Evolutionary conservation across 257 asterid species (phyloP).

Genomic region (Forsythia suspensa): DNA sequence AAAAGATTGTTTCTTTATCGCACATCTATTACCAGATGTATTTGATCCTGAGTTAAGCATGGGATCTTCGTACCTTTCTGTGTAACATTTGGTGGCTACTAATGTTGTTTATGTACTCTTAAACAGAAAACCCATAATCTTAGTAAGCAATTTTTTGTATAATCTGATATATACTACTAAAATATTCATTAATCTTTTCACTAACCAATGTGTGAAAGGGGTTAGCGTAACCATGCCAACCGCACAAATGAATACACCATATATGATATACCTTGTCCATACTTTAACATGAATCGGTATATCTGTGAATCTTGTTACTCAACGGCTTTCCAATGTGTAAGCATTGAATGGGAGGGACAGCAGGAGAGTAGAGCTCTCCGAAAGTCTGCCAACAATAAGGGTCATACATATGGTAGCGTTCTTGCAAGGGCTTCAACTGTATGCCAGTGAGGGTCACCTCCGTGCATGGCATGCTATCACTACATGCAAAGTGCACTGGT

Average conservation of each 20-base stretch:
- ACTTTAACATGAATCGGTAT: slow-evolving; percentile 63
- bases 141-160: slow-evolving; percentile 26
- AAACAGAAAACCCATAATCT: slow-evolving; percentile 22
- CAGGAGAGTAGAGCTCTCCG: slow-evolving; percentile 74
- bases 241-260: slow-evolving; percentile 61
- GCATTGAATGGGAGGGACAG: slow-evolving; percentile 76
- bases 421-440: slow-evolving; percentile 60
- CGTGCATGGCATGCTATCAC: slow-evolving; percentile 74
- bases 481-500: slow-evolving; percentile 91
- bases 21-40: not conserved
- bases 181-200: slow-evolving; percentile 31
- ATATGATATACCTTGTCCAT: not conserved
- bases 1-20: not conserved
- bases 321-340: slow-evolving; percentile 71
- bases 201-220: slow-evolving; percentile 56
- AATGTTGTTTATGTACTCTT: slow-evolving; percentile 9
- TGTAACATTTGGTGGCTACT: not conserved
- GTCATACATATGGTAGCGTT: slow-evolving; percentile 72
- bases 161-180: slow-evolving; percentile 27
- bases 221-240: slow-evolving; percentile 62
- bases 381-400: slow-evolving; percentile 90
- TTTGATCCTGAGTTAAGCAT: not conserved
- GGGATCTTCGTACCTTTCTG: not conserved
- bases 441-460: slow-evolving; percentile 67
- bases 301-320: slow-evolving; percentile 56